phyloP scores from a whole-genome alignment of 202 grass and related monocot genomes.

The Hordeum pubiflorum region DNA sequence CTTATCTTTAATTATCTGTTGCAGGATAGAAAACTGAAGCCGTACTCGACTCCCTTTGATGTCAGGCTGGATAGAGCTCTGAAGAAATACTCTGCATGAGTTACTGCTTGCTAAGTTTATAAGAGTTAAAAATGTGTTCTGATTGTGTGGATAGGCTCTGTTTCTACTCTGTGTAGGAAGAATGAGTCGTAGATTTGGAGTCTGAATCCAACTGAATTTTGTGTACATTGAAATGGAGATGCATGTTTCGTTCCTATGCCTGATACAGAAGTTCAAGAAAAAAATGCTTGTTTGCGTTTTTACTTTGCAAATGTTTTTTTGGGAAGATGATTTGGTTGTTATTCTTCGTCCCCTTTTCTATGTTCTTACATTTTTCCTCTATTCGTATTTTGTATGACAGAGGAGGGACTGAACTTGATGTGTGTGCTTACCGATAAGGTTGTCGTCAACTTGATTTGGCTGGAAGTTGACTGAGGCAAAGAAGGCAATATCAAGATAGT shows the following conservation, averaged over 20 bases:
- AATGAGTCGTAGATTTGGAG: background rate
- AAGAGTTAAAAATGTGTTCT: background rate
- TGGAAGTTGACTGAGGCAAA: conserved; percentile 57
- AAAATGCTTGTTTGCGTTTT: background rate
- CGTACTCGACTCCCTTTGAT: conserved; percentile 57
- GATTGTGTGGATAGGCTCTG: background rate
- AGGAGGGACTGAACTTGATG: conserved; percentile 45
- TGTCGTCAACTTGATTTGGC: conserved; percentile 53
- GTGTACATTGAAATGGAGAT: conserved; percentile 10
- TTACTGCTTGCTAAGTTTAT: background rate
- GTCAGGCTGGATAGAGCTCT: conserved; percentile 59
- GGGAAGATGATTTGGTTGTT: background rate
- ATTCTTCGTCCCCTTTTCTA: background rate
- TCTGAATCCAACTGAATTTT: background rate
- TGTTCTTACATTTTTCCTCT: background rate
- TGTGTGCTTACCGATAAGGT: conserved; percentile 54
- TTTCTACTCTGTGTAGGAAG: conserved; percentile 9
- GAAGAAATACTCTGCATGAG: conserved; percentile 34
- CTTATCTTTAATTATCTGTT: background rate
- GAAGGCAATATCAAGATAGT: conserved; percentile 38
- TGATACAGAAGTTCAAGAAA: background rate
- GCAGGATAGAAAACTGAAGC: conserved; percentile 52
- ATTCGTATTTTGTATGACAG: conserved; percentile 22
- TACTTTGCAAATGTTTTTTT: background rate
- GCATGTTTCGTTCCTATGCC: background rate